Percentiles rank a stretch among this genome's conserved stretches.
Evolutionary conservation across 495 filamentous ascomycete genomes (phyloP).

Genomic region (Pyrenula aspistea): DNA sequence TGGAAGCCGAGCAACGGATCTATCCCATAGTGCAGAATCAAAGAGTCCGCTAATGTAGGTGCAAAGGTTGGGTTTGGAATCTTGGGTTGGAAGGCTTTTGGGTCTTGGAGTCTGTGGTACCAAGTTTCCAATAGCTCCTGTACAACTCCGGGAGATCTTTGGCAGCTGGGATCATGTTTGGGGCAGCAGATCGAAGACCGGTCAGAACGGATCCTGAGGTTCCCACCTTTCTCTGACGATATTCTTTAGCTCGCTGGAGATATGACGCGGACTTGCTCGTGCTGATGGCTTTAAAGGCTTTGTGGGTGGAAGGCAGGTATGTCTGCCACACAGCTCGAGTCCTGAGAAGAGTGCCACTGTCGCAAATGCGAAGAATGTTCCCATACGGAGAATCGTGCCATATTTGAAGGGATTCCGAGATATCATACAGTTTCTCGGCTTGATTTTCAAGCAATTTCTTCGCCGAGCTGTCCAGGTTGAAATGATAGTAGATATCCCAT

Average conservation of each 20-base stretch:
- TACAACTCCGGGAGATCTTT: conserved; percentile 14
- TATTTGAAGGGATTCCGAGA: conserved; percentile 19
- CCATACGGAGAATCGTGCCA: conserved; percentile 26
- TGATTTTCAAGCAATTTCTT: conserved; percentile 22
- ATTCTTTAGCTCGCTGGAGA: background rate
- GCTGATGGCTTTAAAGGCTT: conserved; percentile 1
- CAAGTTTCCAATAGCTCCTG: conserved; percentile 22
- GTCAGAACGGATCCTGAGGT: conserved; percentile 1
- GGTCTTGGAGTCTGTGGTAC: conserved; percentile 8
- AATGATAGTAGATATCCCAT: conserved; percentile 45
- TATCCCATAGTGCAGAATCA: conserved; percentile 27
- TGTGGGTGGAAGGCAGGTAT: conserved; percentile 9
- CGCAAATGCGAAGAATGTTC: conserved; percentile 18
- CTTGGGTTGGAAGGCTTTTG: background rate
- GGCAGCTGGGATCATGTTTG: conserved; percentile 5
- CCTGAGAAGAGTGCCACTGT: conserved; percentile 17
- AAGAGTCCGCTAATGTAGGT: conserved; percentile 3
- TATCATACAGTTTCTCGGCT: conserved; percentile 20
- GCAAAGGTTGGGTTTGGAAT: conserved; percentile 22
- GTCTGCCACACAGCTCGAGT: conserved; percentile 21
- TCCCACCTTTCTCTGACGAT: conserved; percentile 2
- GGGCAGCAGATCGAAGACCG: conserved; percentile 16
- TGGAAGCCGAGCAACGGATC: conserved; percentile 34
- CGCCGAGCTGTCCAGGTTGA: conserved; percentile 27
- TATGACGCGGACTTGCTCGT: background rate